phyloP scores from a whole-genome alignment of 768 basidiomycete species.

The Pleurotus djamor region DNA sequence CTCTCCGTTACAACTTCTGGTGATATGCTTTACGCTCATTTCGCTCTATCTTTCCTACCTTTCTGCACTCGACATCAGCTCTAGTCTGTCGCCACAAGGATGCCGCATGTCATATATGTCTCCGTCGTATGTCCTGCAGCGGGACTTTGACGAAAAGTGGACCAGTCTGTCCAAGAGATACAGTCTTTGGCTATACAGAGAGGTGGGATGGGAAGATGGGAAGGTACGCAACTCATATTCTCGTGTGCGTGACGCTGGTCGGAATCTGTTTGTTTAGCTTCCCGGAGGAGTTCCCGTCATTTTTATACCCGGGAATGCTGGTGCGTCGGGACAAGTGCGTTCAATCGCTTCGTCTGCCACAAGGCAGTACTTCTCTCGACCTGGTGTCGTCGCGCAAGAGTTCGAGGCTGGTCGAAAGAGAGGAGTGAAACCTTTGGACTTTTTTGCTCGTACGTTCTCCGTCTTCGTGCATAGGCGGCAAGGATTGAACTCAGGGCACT shows the following conservation, averaged over 20 bases:
- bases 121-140: slow-evolving; percentile 80
- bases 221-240: slow-evolving; percentile 40
- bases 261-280: background rate
- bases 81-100: slow-evolving; percentile 78
- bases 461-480: background rate
- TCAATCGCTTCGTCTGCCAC: slow-evolving; percentile 92
- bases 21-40: slow-evolving; percentile 33
- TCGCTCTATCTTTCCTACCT: slow-evolving; percentile 36
- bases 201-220: slow-evolving; percentile 75
- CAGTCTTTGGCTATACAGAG: slow-evolving; percentile 88
- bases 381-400: slow-evolving; percentile 49
- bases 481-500: background rate
- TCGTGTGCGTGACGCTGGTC: background rate
- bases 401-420: slow-evolving; percentile 36
- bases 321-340: slow-evolving; percentile 90
- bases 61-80: slow-evolving; percentile 39
- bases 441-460: slow-evolving; percentile 71
- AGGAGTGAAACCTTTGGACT: slow-evolving; percentile 63
- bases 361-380: slow-evolving; percentile 72
- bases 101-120: slow-evolving; percentile 98
- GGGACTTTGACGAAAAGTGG: slow-evolving; percentile 64
- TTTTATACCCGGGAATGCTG: slow-evolving; percentile 97
- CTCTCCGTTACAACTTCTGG: slow-evolving; percentile 17
- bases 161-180: slow-evolving; percentile 74
- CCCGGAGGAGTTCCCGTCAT: slow-evolving; percentile 76